Percentiles rank a stretch among this genome's conserved stretches.
Conservation (phyloP, 1,284 basidiomycete genomes). For the Marasmius sp. region DNA sequence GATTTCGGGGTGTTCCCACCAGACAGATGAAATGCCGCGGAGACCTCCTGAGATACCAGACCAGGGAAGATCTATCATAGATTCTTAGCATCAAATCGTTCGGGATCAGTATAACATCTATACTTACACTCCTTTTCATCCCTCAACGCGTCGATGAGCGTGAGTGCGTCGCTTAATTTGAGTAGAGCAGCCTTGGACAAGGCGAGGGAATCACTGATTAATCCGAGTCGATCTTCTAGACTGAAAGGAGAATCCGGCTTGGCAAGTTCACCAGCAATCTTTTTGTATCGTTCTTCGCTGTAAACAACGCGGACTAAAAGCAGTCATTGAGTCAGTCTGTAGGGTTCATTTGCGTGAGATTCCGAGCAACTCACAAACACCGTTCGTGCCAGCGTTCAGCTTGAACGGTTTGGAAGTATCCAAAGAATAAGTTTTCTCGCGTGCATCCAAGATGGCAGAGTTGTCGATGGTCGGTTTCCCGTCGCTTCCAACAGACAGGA, state of each 20-base stretch:
- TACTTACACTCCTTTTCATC: conserved; percentile 75
- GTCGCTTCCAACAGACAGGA: conserved; percentile 62
- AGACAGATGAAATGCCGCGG: conserved; percentile 60
- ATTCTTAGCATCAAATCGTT: conserved; percentile 8
- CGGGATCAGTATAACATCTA: not conserved
- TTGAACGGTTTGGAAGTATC: conserved; percentile 78
- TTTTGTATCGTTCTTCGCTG: conserved; percentile 74
- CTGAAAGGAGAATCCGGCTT: conserved; percentile 67
- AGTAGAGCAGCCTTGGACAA: conserved; percentile 81
- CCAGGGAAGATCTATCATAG: conserved; percentile 69
- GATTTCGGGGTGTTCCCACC: conserved; percentile 82
- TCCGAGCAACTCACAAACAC: conserved; percentile 70
- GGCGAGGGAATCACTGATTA: conserved; percentile 81
- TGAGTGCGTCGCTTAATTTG: conserved; percentile 76
- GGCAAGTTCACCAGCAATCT: conserved; percentile 80
- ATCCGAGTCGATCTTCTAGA: conserved; percentile 84
- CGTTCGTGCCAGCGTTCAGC: conserved; percentile 87
- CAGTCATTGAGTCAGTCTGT: not conserved
- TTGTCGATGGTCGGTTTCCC: conserved; percentile 68
- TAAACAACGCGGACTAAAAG: conserved; percentile 82
- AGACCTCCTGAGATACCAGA: conserved; percentile 61
- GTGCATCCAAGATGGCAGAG: conserved; percentile 65
- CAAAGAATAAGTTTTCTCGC: conserved; percentile 70
- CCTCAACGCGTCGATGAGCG: conserved; percentile 66
- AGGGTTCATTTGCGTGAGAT: not conserved